Base-by-base conservation (phyloP, 2,329 filamentous ascomycete species). In the Sporothrix humicola region DNA sequence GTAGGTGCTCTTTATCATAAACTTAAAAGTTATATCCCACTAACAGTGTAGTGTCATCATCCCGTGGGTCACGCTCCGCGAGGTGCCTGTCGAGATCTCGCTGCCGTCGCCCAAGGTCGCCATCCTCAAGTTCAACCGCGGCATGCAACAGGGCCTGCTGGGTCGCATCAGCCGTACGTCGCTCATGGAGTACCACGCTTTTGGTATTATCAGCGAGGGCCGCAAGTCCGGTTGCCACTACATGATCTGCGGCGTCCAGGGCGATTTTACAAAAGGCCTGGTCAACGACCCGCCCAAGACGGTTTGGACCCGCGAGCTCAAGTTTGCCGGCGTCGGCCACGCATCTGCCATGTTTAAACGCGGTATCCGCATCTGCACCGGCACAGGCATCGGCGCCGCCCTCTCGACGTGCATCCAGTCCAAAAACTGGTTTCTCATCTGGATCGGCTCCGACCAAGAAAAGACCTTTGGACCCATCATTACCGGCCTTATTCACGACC, bases 151-250 rank as follows among this genome's bases (percentile, higher is more conserved):
- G 76, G 82, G 82, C 20, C 81, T 83, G 15, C 79, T 83, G 2
- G 82, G 81, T 7, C 77, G 82, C 46, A 83, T 83, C 77, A 82
- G 81, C 76, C 81, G 82, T 56, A 82, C 81, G 3, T 83, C 82
- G 4, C 79, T 83, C 70, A 83, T 83, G 82, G 82, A 83, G 75
- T 83, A 83, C 76, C 82, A 83, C 68, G 82, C 82, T 10, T 83
- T 83, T 72, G 82, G 82, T 10, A 82, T 82, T 74, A 83, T 83
- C 76, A 83, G 81, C 77, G 81, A 83, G 76, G 81, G 82, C 26
- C 79, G 78, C 8, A 80, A 81, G 50, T 79, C 82, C 15, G 59
- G 58, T 1, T 79, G 76, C 75, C 82, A 83, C 76, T 83, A 83
- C 77, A 82, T 83, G 81, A 82, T 83, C 56, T 83, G 82, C 74